Evolutionary conservation across 805 yeast genomes (phyloP).

Genomic region (Spathaspora arborariae): DNA sequence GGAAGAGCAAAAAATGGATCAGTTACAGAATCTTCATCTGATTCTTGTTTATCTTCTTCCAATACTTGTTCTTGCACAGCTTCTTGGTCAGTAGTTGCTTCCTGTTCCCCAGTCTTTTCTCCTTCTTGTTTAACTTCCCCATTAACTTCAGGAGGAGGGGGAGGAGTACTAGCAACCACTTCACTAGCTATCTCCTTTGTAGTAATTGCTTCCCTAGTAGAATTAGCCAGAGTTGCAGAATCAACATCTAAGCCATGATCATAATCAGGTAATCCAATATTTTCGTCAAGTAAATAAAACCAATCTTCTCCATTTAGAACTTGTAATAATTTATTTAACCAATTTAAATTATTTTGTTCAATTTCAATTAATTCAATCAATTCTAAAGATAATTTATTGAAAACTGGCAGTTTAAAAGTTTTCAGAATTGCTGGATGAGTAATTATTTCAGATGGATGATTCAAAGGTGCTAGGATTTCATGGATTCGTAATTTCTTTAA

Average conservation of each 20-base stretch:
- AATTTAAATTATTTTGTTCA: slow-evolving; percentile 76
- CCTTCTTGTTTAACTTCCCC: slow-evolving; percentile 6
- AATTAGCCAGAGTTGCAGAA: slow-evolving; percentile 4
- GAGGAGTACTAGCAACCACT: background rate
- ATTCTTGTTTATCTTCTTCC: slow-evolving; percentile 7
- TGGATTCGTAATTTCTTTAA: slow-evolving; percentile 27
- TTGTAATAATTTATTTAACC: slow-evolving; percentile 67
- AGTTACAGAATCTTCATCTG: slow-evolving; percentile 2
- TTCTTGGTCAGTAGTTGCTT: slow-evolving; percentile 1
- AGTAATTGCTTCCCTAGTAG: background rate
- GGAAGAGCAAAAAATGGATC: slow-evolving; percentile 60
- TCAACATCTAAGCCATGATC: slow-evolving; percentile 52
- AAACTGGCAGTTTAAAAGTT: slow-evolving; percentile 56
- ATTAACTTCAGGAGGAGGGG: background rate
- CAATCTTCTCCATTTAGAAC: slow-evolving; percentile 88
- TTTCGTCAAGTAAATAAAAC: slow-evolving; percentile 56
- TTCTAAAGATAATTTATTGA: slow-evolving; percentile 58
- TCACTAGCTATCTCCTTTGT: background rate
- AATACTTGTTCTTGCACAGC: slow-evolving; percentile 5
- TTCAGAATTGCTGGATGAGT: slow-evolving; percentile 64
- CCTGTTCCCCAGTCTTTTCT: background rate
- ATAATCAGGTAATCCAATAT: slow-evolving; percentile 62
- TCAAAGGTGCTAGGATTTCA: slow-evolving; percentile 69
- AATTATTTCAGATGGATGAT: slow-evolving; percentile 75
- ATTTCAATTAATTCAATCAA: slow-evolving; percentile 74